Conservation (phyloP, 371 early-diverging fungal genomes). For the Actinomucor elegans region DNA sequence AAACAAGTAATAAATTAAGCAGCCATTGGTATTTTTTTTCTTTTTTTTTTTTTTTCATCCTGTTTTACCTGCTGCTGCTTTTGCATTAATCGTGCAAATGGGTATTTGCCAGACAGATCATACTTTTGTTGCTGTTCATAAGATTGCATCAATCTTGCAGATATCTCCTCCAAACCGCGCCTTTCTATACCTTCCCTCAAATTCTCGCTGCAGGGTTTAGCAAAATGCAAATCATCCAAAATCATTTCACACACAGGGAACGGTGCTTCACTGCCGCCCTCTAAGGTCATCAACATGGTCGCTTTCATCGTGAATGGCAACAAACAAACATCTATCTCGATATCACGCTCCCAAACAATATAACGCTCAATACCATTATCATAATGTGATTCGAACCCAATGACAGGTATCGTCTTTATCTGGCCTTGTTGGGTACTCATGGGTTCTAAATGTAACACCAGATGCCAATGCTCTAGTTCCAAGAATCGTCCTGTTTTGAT, state of each 20-base stretch:
- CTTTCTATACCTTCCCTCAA: constrained; percentile 5
- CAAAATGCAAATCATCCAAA: constrained; percentile 25
- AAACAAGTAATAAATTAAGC: no score
- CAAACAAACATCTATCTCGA: constrained; percentile 1
- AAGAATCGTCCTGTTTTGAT: constrained; percentile 18
- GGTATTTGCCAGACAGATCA: constrained; percentile 8
- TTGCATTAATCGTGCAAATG: constrained; percentile 8
- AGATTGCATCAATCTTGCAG: constrained; percentile 5
- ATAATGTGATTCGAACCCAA: constrained; percentile 19
- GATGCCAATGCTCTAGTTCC: constrained; percentile 18
- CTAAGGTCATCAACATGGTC: constrained; percentile 4
- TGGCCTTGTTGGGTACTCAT: neutral
- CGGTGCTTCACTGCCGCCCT: neutral
- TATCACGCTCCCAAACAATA: constrained; percentile 22
- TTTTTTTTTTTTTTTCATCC: no score
- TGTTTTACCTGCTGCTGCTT: neutral
- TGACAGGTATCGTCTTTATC: constrained; percentile 3
- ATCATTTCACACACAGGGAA: constrained; percentile 16
- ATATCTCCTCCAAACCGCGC: constrained; percentile 19
- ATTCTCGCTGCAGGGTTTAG: constrained; percentile 2
- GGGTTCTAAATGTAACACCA: neutral
- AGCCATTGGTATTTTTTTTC: no score
- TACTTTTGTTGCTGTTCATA: neutral
- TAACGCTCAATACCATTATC: constrained; percentile 21
- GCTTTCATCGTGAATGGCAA: constrained; percentile 2